Percentiles rank a stretch among this genome's conserved stretches.
Evolutionary conservation across 23 red algal genomes (phyloP).

Genomic region (Gracilaria caudata): DNA sequence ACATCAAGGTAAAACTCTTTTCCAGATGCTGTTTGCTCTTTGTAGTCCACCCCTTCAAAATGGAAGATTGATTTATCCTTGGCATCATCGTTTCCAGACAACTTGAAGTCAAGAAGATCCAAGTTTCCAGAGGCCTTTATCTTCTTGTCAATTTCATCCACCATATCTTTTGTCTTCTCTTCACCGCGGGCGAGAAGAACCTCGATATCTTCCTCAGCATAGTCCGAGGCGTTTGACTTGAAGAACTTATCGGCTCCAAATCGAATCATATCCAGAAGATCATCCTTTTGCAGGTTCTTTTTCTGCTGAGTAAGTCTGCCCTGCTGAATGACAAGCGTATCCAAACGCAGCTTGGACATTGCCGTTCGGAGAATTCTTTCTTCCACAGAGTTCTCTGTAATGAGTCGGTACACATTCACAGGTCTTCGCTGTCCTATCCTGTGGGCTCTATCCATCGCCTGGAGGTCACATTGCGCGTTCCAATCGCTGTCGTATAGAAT

Average conservation of each 20-base stretch:
- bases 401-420: slow-evolving; percentile 95
- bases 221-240: slow-evolving; percentile 75
- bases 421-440: slow-evolving; percentile 96
- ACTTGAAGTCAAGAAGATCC: slow-evolving; percentile 73
- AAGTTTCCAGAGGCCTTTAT: slow-evolving; percentile 68
- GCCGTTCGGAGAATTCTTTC: slow-evolving; percentile 96
- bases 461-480: slow-evolving; percentile 98
- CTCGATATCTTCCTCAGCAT: slow-evolving; percentile 91
- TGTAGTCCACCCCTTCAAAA: slow-evolving; percentile 93
- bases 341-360: slow-evolving; percentile 93
- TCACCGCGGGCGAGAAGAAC: slow-evolving; percentile 89
- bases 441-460: slow-evolving; percentile 99
- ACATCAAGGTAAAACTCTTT: slow-evolving; percentile 97
- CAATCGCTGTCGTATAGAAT: slow-evolving; percentile 98
- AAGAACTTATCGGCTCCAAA: slow-evolving; percentile 98
- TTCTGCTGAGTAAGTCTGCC: slow-evolving; percentile 87
- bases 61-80: slow-evolving; percentile 84
- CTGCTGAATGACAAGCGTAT: slow-evolving; percentile 97
- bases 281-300: slow-evolving; percentile 90
- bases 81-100: slow-evolving; percentile 37
- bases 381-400: slow-evolving; percentile 91
- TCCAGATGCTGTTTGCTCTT: slow-evolving; percentile 59
- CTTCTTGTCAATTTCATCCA: slow-evolving; percentile 77
- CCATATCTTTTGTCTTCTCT: slow-evolving; percentile 89
- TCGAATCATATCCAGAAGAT: slow-evolving; percentile 99